A percentile compares a stretch with the other conserved stretches of the same genome.
phyloP scores from a whole-genome alignment of 1,284 basidiomycete species.

The Irpex lacteus region DNA sequence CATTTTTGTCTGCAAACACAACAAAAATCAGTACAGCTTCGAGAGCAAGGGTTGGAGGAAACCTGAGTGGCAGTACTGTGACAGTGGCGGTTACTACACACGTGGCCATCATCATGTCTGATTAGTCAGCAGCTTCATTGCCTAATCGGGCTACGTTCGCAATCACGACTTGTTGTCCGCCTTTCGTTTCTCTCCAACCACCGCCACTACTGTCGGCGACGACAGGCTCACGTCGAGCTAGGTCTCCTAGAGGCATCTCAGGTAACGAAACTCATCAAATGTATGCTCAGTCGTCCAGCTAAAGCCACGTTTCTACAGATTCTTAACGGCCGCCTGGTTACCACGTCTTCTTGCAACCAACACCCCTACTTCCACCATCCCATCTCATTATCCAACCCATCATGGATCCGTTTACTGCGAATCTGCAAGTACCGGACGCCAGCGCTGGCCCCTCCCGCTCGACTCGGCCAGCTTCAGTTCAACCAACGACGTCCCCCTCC shows the following conservation, averaged over 20 bases:
- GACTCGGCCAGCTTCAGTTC: slow-evolving; percentile 41
- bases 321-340: slow-evolving; percentile 10
- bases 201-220: not conserved
- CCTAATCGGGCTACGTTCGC: not conserved
- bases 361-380: not conserved
- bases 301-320: not conserved
- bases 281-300: not conserved
- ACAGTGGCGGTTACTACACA: not conserved
- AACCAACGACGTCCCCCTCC: slow-evolving; percentile 37
- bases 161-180: not conserved
- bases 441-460: slow-evolving; percentile 47
- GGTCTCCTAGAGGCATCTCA: not conserved
- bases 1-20: not conserved
- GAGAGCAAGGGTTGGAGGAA: not conserved
- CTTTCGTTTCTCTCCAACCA: not conserved
- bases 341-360: slow-evolving; percentile 9
- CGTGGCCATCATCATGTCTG: not conserved
- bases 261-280: not conserved
- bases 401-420: slow-evolving; percentile 29
- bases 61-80: not conserved
- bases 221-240: not conserved
- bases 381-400: not conserved
- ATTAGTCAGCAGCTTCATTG: not conserved
- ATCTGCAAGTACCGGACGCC: slow-evolving; percentile 45
- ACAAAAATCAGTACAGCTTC: not conserved